These are phyloP conservation scores for Aspergillus biplanus DNA, from an alignment of 495 filamentous ascomycete genomes.

Conservation along the genomic window DNA sequence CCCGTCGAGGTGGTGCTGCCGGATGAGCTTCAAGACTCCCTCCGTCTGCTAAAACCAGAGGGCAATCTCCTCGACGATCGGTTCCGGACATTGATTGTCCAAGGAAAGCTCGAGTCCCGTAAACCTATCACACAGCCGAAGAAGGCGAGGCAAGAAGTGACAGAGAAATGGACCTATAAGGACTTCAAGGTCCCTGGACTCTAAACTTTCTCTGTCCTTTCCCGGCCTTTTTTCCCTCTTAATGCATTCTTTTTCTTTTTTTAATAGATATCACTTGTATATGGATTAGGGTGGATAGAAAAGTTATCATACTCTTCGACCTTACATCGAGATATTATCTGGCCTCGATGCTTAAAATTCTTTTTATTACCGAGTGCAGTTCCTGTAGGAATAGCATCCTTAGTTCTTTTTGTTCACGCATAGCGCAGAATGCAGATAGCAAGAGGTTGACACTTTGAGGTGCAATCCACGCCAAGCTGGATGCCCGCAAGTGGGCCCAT, in stretches of 20 bases:
- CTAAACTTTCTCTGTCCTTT: constrained; percentile 28
- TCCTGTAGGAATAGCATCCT: too few relatives aligned
- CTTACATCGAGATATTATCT: neutral
- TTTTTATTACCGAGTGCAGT: too few relatives aligned
- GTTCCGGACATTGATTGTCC: constrained; percentile 83
- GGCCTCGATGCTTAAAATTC: neutral
- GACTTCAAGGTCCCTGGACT: constrained; percentile 72
- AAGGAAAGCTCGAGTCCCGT: constrained; percentile 85
- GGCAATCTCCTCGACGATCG: constrained; percentile 90
- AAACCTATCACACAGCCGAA: constrained; percentile 75
- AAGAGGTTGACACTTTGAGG: neutral
- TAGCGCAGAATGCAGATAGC: too few relatives aligned
- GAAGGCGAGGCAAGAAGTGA: constrained; percentile 74
- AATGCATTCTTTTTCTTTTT: constrained; percentile 16
- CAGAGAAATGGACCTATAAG: constrained; percentile 97
- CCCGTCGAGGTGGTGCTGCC: constrained; percentile 86
- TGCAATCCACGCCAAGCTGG: neutral
- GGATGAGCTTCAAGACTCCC: constrained; percentile 90
- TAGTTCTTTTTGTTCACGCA: too few relatives aligned
- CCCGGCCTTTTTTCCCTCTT: neutral
- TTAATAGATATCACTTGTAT: constrained; percentile 21
- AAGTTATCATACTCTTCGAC: constrained; percentile 8
- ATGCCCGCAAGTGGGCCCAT: constrained; percentile 17
- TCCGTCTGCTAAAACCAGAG: constrained; percentile 88
- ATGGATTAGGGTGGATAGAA: constrained; percentile 17